Evolutionary conservation across 768 basidiomycete genomes (phyloP).

Genomic region (Mycena maculata): DNA sequence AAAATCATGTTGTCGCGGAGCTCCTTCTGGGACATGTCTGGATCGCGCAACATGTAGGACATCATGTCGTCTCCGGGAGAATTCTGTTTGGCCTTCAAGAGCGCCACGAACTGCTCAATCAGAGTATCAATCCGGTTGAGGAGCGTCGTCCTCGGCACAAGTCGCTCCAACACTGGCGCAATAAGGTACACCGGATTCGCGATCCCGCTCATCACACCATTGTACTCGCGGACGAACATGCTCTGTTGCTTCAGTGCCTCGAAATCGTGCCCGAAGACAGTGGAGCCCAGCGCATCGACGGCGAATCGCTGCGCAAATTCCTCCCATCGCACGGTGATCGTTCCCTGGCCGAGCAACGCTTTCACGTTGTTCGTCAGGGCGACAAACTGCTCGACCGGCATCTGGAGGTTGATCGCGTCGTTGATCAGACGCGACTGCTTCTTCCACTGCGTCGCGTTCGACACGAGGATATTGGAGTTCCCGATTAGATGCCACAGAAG

Average conservation of each 20-base stretch:
- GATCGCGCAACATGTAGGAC: conserved; percentile 50
- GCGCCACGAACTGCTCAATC: conserved; percentile 40
- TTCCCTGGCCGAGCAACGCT: conserved; percentile 44
- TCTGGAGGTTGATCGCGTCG: conserved; percentile 46
- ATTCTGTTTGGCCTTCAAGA: conserved; percentile 44
- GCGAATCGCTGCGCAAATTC: conserved; percentile 45
- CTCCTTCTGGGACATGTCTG: conserved; percentile 47
- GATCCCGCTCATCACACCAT: conserved; percentile 49
- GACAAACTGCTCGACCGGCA: conserved; percentile 49
- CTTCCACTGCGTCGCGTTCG: conserved; percentile 53
- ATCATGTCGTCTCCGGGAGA: conserved; percentile 49
- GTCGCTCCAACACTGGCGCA: conserved; percentile 46
- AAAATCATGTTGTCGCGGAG: conserved; percentile 51
- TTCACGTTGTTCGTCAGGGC: conserved; percentile 47
- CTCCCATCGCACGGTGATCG: conserved; percentile 13
- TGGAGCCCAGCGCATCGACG: conserved; percentile 51
- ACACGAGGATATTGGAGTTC: conserved; percentile 49
- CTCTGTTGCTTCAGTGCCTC: conserved; percentile 45
- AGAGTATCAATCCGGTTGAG: conserved; percentile 46
- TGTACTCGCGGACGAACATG: conserved; percentile 51
- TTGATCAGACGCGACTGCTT: conserved; percentile 50
- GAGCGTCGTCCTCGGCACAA: conserved; percentile 44
- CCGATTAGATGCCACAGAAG: conserved; percentile 51
- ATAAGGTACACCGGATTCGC: conserved; percentile 48
- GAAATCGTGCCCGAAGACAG: conserved; percentile 52